Base-by-base conservation (phyloP, 495 filamentous ascomycete genomes). In the Penicillium tannophilum region DNA sequence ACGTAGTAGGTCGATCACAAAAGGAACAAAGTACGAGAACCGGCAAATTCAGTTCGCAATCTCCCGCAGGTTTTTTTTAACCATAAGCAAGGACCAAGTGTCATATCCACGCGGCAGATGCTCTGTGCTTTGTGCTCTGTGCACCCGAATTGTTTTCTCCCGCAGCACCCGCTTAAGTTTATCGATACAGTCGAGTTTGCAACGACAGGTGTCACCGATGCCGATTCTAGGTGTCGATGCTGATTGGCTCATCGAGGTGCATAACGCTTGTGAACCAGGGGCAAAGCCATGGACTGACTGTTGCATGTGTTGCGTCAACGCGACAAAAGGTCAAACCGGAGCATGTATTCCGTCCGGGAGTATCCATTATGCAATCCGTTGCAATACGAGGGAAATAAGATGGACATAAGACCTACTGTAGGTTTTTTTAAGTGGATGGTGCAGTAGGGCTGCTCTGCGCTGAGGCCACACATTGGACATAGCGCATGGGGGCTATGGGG, bases 61-160 rank as follows among this genome's bases (percentile, higher is more conserved):
- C 30, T 52, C 31, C 36, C 31, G 51, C 17, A 19, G 4, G 28
- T 28, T 28, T 28, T 28, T 28, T 28, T 28, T 28, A 28, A 28
- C 28, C 28, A 28, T 4, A 28, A 43, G 65, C 62, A 67, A 63
- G 62, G 62, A 39, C 60, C 65, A 61, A 24, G 60, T 68, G 63
- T 66, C 66, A 63, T 50, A 35, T 48, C 62, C 63, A 68, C 63
- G 66, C 63, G 63, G 48, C 10, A 48, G 45, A 41, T 36, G 58
- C 53, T 49, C 59, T 52, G 58, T 46, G 63, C 44, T 11, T 36
- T 3, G 28, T 28, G 53, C 19, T 26, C 26, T 41, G 16, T 42
- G 20, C 10, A 46, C 39, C 39, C 39, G 39, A 41, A 31, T 33
- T 41, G 36, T 42, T 63, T 63, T 63, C 47, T 46, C 31, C 50